phyloP scores from a whole-genome alignment of 768 basidiomycete genomes.

The Auricularia sp. region DNA sequence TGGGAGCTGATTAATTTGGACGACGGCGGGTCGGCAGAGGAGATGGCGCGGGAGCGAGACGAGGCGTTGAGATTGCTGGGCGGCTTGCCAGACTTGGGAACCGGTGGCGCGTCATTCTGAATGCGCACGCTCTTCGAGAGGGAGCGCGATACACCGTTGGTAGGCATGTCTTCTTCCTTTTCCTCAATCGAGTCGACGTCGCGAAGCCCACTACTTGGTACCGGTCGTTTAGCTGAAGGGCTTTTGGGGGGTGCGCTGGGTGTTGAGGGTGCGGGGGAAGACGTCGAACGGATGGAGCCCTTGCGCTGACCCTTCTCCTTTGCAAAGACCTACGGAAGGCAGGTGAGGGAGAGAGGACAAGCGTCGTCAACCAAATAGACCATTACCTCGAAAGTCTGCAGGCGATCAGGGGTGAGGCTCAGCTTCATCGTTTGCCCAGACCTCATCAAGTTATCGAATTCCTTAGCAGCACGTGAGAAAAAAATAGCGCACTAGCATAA shows the following conservation, averaged over 20 bases:
- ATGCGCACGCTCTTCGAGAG: neutral
- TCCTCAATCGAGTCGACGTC: neutral
- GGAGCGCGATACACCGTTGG: neutral
- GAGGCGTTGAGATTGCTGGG: neutral
- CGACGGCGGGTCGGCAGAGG: neutral
- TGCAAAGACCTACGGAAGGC: constrained; percentile 6
- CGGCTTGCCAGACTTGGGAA: neutral
- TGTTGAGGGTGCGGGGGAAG: neutral
- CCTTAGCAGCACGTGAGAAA: constrained; percentile 24
- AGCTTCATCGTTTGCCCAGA: constrained; percentile 90
- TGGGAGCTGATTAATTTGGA: neutral
- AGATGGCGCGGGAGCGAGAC: neutral
- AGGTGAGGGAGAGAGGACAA: neutral
- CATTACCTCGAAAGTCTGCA: constrained; percentile 86
- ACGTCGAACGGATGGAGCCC: neutral
- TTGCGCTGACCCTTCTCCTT: constrained; percentile 9
- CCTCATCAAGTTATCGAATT: constrained; percentile 90
- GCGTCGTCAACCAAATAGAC: constrained; percentile 9
- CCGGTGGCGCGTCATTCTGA: neutral
- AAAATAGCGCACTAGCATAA: neutral
- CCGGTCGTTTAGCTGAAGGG: neutral
- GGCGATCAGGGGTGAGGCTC: constrained; percentile 86
- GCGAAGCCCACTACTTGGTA: neutral
- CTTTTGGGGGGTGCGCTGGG: neutral
- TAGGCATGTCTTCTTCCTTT: neutral